phyloP scores from a whole-genome alignment of 2,329 filamentous ascomycete species.

The Trichoderma brevicompactum region DNA sequence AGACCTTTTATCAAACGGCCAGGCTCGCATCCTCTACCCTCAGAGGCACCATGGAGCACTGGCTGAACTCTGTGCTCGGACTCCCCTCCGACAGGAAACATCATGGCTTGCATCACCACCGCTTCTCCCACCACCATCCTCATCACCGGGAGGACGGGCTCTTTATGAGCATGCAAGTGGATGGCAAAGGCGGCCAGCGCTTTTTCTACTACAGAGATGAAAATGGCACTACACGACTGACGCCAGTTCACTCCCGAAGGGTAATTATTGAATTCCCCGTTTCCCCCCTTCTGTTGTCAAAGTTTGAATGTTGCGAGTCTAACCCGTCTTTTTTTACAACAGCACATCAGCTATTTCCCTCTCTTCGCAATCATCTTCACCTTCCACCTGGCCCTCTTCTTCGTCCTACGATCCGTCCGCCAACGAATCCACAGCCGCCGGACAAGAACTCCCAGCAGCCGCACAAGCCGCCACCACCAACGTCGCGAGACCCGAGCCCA shows the following conservation, averaged over 20 bases:
- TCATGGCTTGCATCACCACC: background rate
- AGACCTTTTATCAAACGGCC: slow-evolving; percentile 20
- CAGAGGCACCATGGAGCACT: slow-evolving; percentile 24
- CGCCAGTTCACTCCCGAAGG: background rate
- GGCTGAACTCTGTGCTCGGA: slow-evolving; percentile 23
- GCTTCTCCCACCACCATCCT: background rate
- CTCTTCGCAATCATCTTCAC: slow-evolving; percentile 27
- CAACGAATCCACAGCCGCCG: slow-evolving; percentile 9
- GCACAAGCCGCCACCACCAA: background rate
- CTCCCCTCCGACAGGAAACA: background rate
- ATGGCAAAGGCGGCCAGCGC: slow-evolving; percentile 8
- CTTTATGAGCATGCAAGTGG: slow-evolving; percentile 20
- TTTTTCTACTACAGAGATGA: slow-evolving; percentile 18
- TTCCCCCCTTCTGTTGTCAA: background rate
- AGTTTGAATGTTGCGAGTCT: background rate
- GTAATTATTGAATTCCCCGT: background rate
- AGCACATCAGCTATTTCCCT: slow-evolving; percentile 17
- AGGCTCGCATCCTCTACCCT: slow-evolving; percentile 17
- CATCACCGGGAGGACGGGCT: slow-evolving; percentile 1
- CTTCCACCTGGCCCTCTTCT: slow-evolving; percentile 25
- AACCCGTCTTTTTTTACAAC: background rate
- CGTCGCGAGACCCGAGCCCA: slow-evolving; percentile 32
- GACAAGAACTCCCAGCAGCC: background rate
- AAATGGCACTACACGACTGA: background rate
- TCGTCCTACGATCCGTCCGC: slow-evolving; percentile 21